These are phyloP conservation scores for Elsinoe australis DNA, from an alignment of 2,329 filamentous ascomycete species.

Conservation along the genomic window DNA sequence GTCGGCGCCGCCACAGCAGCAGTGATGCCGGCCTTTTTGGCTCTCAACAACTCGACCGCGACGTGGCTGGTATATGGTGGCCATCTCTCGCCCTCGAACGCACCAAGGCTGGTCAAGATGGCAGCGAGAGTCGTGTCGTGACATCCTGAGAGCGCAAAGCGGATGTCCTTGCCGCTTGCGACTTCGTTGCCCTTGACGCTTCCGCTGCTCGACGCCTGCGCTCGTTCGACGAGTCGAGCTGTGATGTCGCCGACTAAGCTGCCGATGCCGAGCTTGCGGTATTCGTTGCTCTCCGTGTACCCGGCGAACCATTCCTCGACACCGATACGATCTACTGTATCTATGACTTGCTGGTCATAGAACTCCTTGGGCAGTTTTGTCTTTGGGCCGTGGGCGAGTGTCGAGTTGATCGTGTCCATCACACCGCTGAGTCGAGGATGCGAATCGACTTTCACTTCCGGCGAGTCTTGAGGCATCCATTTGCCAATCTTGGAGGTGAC, in stretches of 20 bases:
- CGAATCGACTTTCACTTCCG: slow-evolving; percentile 70
- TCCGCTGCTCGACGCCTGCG: slow-evolving; percentile 28
- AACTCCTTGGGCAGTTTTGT: slow-evolving; percentile 78
- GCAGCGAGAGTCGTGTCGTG: slow-evolving; percentile 90
- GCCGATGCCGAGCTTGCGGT: slow-evolving; percentile 83
- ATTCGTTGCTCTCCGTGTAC: slow-evolving; percentile 76
- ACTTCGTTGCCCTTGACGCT: slow-evolving; percentile 36
- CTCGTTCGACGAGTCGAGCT: slow-evolving; percentile 40
- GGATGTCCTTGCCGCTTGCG: slow-evolving; percentile 48
- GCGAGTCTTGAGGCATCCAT: slow-evolving; percentile 68
- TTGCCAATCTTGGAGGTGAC: slow-evolving; percentile 68
- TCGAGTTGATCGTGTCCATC: slow-evolving; percentile 90
- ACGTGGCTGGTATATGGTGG: slow-evolving; percentile 90
- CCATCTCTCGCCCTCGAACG: slow-evolving; percentile 65
- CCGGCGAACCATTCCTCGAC: slow-evolving; percentile 92
- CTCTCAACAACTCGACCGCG: slow-evolving; percentile 79
- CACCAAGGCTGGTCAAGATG: slow-evolving; percentile 68
- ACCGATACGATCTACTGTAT: slow-evolving; percentile 63
- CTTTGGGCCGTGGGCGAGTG: slow-evolving; percentile 70
- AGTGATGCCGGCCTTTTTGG: slow-evolving; percentile 30
- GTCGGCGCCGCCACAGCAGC: slow-evolving; percentile 25
- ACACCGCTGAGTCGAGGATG: slow-evolving; percentile 79
- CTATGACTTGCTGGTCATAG: slow-evolving; percentile 66
- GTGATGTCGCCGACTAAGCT: slow-evolving; percentile 76
- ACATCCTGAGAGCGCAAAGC: slow-evolving; percentile 74